Percentiles rank a stretch among this genome's conserved stretches.
Conservation (phyloP, 768 basidiomycete genomes). For the Pleurotus giganteus region DNA sequence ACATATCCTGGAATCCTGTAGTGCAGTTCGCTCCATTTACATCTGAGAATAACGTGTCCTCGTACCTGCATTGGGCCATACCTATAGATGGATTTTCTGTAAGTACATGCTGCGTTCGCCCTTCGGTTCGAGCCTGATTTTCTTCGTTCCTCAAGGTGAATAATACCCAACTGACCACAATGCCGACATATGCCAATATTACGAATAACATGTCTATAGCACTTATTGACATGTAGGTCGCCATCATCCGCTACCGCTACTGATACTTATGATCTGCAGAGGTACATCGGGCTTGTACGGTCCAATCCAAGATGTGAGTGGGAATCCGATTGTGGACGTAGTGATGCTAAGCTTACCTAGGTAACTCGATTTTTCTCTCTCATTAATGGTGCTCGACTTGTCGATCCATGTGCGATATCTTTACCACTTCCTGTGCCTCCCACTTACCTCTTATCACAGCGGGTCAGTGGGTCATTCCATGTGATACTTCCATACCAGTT, state of each 20-base stretch:
- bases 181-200: slow-evolving; percentile 62
- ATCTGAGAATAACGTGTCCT: slow-evolving; percentile 54
- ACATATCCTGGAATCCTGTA: slow-evolving; percentile 73
- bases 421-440: not conserved
- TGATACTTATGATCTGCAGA: slow-evolving; percentile 30
- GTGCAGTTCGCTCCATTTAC: slow-evolving; percentile 70
- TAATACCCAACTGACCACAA: slow-evolving; percentile 45
- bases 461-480: slow-evolving; percentile 79
- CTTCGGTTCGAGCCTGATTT: not conserved
- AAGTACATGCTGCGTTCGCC: slow-evolving; percentile 13
- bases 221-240: slow-evolving; percentile 67
- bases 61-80: slow-evolving; percentile 77
- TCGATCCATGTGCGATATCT: slow-evolving; percentile 47
- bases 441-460: slow-evolving; percentile 22
- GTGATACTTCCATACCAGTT: slow-evolving; percentile 55
- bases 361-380: slow-evolving; percentile 63
- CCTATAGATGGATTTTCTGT: slow-evolving; percentile 57
- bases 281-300: slow-evolving; percentile 73
- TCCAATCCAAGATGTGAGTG: slow-evolving; percentile 70
- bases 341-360: slow-evolving; percentile 30
- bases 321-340: not conserved
- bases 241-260: not conserved
- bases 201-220: slow-evolving; percentile 60
- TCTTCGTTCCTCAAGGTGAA: slow-evolving; percentile 44
- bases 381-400: slow-evolving; percentile 65